A percentile compares a stretch with the other conserved stretches of the same genome.
phyloP scores from a whole-genome alignment of 345 rosid genomes.

The Eucalyptus tenuipes region DNA sequence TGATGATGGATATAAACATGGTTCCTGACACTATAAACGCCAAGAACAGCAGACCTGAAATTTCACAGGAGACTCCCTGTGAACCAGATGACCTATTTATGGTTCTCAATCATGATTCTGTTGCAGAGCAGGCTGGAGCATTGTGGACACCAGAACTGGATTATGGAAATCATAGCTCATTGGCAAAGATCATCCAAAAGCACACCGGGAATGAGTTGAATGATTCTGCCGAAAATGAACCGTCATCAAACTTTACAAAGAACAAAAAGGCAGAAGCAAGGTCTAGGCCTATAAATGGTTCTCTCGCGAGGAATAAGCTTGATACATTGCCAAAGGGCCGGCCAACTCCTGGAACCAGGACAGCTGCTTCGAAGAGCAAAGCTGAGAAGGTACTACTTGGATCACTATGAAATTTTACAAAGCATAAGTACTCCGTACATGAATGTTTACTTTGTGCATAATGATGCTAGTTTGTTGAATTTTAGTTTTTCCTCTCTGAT shows the following conservation, averaged over 20 bases:
- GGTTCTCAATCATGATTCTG: constrained; percentile 71
- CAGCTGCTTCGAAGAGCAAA: constrained; percentile 43
- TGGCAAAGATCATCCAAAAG: constrained; percentile 17
- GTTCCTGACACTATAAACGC: constrained; percentile 46
- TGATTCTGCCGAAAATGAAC: constrained; percentile 13
- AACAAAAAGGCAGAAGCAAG: constrained; percentile 36
- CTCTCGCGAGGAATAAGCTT: constrained; percentile 28
- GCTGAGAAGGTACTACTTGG: constrained; percentile 48
- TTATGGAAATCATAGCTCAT: constrained; percentile 35
- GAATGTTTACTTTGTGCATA: background rate
- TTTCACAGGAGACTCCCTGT: constrained; percentile 8
- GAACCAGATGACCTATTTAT: constrained; percentile 96
- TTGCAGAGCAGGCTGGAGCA: constrained; percentile 17
- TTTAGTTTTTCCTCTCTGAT: background rate
- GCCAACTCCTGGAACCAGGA: constrained; percentile 52
- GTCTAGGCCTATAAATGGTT: constrained; percentile 36
- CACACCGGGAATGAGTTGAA: constrained; percentile 15
- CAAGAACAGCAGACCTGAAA: constrained; percentile 4
- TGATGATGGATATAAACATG: constrained; percentile 50
- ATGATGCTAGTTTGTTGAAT: background rate
- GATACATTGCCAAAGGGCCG: constrained; percentile 32
- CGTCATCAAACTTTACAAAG: constrained; percentile 9
- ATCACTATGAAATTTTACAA: background rate
- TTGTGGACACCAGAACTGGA: constrained; percentile 83
- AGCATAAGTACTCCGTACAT: background rate